A percentile compares a stretch with the other conserved stretches of the same genome.
Conservation (phyloP, 345 rosid species). For the Theobroma cacao region DNA sequence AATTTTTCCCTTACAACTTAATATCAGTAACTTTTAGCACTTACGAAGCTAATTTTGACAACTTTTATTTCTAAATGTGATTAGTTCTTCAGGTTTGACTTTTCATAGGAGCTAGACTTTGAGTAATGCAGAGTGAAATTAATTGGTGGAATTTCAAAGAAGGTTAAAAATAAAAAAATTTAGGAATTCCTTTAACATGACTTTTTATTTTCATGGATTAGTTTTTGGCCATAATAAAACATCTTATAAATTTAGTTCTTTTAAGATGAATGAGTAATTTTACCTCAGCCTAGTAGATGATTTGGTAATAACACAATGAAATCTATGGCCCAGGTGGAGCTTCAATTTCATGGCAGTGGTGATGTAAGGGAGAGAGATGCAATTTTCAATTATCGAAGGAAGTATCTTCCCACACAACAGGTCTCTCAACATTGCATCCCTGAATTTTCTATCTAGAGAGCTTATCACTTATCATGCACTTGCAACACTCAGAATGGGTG, state of each 20-base stretch:
- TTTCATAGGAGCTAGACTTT: neutral
- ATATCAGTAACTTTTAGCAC: neutral
- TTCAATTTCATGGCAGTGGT: constrained; percentile 62
- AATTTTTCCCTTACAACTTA: neutral
- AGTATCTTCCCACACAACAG: constrained; percentile 97
- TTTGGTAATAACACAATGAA: constrained; percentile 14
- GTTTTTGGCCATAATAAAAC: constrained; percentile 3
- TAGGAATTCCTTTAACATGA: neutral
- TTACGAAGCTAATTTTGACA: neutral
- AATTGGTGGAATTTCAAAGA: neutral
- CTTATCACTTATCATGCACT: neutral
- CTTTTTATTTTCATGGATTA: neutral
- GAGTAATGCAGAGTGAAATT: neutral
- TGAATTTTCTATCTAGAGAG: constrained; percentile 11
- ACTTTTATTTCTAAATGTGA: too few species aligned
- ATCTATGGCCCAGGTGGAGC: constrained; percentile 68
- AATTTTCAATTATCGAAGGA: constrained; percentile 86
- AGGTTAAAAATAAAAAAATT: neutral
- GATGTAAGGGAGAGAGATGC: constrained; percentile 66
- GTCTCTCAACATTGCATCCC: constrained; percentile 31
- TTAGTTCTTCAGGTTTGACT: neutral
- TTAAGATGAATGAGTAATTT: constrained; percentile 6
- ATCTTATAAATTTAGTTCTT: neutral
- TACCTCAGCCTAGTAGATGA: constrained; percentile 4
- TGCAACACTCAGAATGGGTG: constrained; percentile 2